Evolutionary conservation across 345 rosid species (phyloP).

Genomic region (Eucalyptus regnans): DNA sequence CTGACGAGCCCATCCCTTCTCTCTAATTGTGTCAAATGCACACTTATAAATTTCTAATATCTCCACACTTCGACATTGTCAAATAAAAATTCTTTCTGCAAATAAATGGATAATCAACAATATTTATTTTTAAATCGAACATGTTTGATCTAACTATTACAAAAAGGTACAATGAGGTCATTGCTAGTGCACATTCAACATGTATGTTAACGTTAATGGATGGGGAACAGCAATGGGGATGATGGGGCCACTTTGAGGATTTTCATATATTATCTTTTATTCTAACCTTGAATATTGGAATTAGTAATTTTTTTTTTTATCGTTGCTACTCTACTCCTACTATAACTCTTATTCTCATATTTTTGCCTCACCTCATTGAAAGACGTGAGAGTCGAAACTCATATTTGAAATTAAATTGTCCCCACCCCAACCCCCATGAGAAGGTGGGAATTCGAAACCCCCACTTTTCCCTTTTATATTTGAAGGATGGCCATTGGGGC

Average conservation of each 20-base stretch:
- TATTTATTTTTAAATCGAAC: background rate
- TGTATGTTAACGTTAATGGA: background rate
- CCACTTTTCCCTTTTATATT: too few relatives aligned
- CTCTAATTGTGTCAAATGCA: background rate
- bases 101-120: background rate
- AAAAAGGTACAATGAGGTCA: background rate
- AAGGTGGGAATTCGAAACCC: rapidly evolving
- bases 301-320: too few relatives aligned
- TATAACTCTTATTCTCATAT: too few relatives aligned
- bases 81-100: background rate
- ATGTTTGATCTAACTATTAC: background rate
- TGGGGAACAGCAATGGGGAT: background rate
- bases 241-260: background rate
- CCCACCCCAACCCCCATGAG: rapidly evolving
- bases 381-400: rapidly evolving
- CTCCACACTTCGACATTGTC: background rate
- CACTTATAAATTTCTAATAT: background rate
- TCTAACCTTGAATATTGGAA: background rate
- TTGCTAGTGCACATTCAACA: background rate
- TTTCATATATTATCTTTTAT: background rate
- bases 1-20: background rate
- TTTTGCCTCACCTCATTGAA: rapidly evolving
- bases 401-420: rapidly evolving
- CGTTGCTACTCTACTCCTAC: rapidly evolving
- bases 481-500: rapidly evolving